Percentiles rank a stretch among this genome's conserved stretches.
Evolutionary conservation across 441 rosid genomes (phyloP).

Genomic region (Cnidoscolus chayamansa): DNA sequence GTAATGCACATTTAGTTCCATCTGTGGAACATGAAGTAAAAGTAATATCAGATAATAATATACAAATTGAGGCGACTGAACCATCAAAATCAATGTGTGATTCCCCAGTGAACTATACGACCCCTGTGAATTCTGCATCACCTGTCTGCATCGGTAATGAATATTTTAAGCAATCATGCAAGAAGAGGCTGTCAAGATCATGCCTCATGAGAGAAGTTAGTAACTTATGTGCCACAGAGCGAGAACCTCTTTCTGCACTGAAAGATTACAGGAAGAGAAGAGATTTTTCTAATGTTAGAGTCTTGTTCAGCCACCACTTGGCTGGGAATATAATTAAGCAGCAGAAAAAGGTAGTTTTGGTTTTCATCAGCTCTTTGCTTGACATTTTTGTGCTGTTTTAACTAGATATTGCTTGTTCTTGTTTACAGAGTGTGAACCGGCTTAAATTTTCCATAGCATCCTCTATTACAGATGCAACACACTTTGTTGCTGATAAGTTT

Average conservation of each 20-base stretch:
- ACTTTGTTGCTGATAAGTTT: conserved; percentile 70
- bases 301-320: conserved; percentile 86
- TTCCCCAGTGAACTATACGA: conserved; percentile 31
- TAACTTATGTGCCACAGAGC: conserved; percentile 36
- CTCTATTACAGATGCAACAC: conserved; percentile 70
- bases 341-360: conserved; percentile 66
- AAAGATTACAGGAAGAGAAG: conserved; percentile 69
- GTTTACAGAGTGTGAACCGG: conserved; percentile 57
- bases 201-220: conserved; percentile 47
- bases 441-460: conserved; percentile 54
- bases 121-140: conserved; percentile 43
- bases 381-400: conserved; percentile 10
- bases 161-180: conserved; percentile 51
- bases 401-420: conserved; percentile 13
- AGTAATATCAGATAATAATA: conserved; percentile 19
- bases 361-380: conserved; percentile 12
- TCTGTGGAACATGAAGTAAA: conserved; percentile 22
- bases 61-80: conserved; percentile 21
- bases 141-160: conserved; percentile 61
- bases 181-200: conserved; percentile 42
- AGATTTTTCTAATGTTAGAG: conserved; percentile 52
- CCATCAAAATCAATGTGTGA: conserved; percentile 24
- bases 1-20: conserved; percentile 18
- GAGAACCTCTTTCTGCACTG: conserved; percentile 37
- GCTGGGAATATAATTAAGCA: conserved; percentile 62